These are phyloP conservation scores for Magnaporthiopsis incrustans DNA, from an alignment of 2,329 filamentous ascomycete genomes.

Conservation along the genomic window DNA sequence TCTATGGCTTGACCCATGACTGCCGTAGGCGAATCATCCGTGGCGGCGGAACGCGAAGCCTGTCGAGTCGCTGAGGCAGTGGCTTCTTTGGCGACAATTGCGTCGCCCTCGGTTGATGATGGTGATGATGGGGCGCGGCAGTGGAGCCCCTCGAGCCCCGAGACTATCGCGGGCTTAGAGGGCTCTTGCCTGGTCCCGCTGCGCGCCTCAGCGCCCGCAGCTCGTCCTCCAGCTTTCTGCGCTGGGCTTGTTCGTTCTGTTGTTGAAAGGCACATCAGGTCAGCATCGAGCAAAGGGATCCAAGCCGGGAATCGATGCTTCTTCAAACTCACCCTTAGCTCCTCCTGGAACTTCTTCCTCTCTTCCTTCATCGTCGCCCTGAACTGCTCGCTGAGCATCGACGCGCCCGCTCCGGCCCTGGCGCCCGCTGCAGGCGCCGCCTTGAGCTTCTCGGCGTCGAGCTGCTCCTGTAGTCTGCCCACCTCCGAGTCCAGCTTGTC, in stretches of 20 bases:
- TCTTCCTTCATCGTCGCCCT: slow-evolving; percentile 47
- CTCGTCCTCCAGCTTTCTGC: slow-evolving; percentile 44
- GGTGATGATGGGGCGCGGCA: not conserved
- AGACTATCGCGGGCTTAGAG: slow-evolving; percentile 29
- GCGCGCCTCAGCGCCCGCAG: slow-evolving; percentile 34
- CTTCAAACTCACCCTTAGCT: slow-evolving; percentile 34
- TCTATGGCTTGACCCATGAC: not conserved
- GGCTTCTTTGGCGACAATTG: not conserved
- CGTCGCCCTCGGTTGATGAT: not conserved
- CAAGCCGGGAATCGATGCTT: not conserved
- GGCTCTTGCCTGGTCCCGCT: slow-evolving; percentile 33
- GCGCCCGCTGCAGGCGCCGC: slow-evolving; percentile 21
- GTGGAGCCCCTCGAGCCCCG: not conserved
- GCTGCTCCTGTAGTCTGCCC: slow-evolving; percentile 38
- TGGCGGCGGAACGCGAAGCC: not conserved
- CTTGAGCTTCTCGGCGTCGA: slow-evolving; percentile 43
- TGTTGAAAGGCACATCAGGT: slow-evolving; percentile 13
- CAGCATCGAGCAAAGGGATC: slow-evolving; percentile 16
- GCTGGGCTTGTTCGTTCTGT: slow-evolving; percentile 41
- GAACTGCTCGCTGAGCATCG: slow-evolving; percentile 49
- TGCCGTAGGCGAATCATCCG: not conserved
- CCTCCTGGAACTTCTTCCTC: slow-evolving; percentile 49
- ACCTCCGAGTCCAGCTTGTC: slow-evolving; percentile 34
- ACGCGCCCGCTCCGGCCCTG: slow-evolving; percentile 32
- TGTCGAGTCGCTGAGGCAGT: not conserved